phyloP scores from a whole-genome alignment of 2,329 filamentous ascomycete genomes.

The Huntiella omanensis region DNA sequence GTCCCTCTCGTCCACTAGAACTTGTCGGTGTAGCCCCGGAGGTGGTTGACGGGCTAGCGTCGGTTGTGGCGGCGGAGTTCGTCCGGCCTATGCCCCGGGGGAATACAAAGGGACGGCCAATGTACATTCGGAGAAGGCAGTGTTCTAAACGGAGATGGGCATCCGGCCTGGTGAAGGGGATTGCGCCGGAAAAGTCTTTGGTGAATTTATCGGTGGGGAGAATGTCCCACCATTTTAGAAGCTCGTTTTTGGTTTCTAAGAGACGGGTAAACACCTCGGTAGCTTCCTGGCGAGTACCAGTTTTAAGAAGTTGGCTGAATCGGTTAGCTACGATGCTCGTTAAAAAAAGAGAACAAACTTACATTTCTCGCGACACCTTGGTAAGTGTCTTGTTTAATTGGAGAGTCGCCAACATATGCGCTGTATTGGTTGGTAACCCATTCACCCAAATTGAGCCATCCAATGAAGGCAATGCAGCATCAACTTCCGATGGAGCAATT shows the following conservation, averaged over 20 bases:
- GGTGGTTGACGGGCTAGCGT: constrained; percentile 4
- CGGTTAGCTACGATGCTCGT: constrained; percentile 3
- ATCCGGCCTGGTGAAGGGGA: constrained; percentile 25
- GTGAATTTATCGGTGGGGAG: constrained; percentile 18
- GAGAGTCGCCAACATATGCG: constrained; percentile 27
- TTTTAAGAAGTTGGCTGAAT: constrained; percentile 19
- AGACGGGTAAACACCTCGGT: constrained; percentile 18
- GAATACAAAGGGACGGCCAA: constrained; percentile 34
- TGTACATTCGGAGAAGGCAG: constrained; percentile 32
- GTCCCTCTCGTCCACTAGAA: constrained; percentile 12
- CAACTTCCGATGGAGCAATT: constrained; percentile 31
- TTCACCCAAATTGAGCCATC: constrained; percentile 24
- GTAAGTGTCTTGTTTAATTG: constrained; percentile 20
- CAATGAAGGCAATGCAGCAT: constrained; percentile 31
- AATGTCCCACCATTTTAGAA: constrained; percentile 22
- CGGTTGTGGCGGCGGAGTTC: not conserved
- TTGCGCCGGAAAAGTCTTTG: constrained; percentile 16
- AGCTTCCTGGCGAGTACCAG: constrained; percentile 17
- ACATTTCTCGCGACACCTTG: constrained; percentile 23
- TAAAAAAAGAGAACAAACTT: constrained; percentile 6
- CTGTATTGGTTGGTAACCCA: constrained; percentile 23
- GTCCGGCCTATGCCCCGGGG: constrained; percentile 12
- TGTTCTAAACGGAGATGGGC: constrained; percentile 34
- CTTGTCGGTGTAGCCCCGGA: constrained; percentile 12
- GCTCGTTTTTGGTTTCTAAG: constrained; percentile 20